phyloP scores from a whole-genome alignment of 805 yeast genomes.

The Myxozyma sirexii region DNA sequence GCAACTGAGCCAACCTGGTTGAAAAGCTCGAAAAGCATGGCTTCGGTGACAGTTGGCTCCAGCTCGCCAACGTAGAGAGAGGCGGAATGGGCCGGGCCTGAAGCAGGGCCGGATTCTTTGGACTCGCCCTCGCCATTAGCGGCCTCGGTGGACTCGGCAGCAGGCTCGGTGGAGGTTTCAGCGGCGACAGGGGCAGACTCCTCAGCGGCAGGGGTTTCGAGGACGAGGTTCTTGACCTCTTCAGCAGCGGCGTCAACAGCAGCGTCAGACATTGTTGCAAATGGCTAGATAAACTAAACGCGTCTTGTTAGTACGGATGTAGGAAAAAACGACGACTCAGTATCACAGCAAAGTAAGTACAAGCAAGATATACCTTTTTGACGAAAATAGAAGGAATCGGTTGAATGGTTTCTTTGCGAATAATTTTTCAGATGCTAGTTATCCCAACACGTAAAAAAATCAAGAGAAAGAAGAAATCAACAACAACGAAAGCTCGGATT shows the following conservation, averaged over 20 bases:
- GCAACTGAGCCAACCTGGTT: conserved; percentile 94
- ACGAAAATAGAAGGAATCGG: conserved; percentile 1
- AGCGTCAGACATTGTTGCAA: conserved; percentile 31
- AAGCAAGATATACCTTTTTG: background rate
- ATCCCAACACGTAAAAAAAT: conserved; percentile 4
- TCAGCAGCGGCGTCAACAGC: conserved; percentile 20
- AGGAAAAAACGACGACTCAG: background rate
- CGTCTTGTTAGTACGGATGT: background rate
- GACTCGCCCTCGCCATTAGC: conserved; percentile 34
- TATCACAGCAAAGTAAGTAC: background rate
- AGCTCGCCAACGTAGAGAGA: conserved; percentile 98
- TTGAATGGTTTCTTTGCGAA: background rate
- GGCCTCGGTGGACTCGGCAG: conserved; percentile 13
- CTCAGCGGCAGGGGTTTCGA: conserved; percentile 25
- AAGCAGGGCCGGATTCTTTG: conserved; percentile 38
- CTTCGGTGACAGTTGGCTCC: conserved; percentile 90
- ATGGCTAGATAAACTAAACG: background rate
- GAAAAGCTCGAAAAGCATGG: conserved; percentile 90
- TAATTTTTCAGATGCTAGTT: background rate
- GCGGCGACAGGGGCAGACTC: conserved; percentile 19
- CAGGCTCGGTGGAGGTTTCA: conserved; percentile 6
- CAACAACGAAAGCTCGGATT: conserved; percentile 1
- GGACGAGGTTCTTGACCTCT: conserved; percentile 33
- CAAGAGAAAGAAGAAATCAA: background rate
- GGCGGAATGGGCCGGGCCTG: conserved; percentile 48